Evolutionary conservation across 306 rosid species (phyloP), one percentile per base, ranked within the genome.

Genomic region (Trifolium dubium): DNA sequence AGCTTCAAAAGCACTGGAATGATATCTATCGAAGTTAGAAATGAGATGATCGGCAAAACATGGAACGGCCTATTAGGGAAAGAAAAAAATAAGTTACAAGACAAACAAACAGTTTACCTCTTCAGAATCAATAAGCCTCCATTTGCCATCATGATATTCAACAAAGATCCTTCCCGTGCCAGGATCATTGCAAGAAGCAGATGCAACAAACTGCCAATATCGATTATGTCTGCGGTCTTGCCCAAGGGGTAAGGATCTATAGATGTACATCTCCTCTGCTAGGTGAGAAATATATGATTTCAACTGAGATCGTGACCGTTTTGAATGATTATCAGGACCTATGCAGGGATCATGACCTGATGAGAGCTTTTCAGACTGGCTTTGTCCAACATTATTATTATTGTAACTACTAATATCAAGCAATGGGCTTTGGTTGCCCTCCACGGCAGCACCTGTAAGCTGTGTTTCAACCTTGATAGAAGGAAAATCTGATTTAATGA

Each of bases 201-300:
- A 94, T 37, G 97, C 95, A 77, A 88, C 93, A 77, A 94, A 94
- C 71, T 88, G 96, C 99, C 99, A 94, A 80, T 89, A 94, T n/a
- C 95, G 87, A 75, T 94, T 91, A 64, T 74, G 96, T 73, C 96
- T 88, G 71, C 97, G 95, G 83, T 94, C 98, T 80, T 90, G 98
- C 55, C 98, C 98, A 49, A 94, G 96, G 76, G 98, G 97, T 81
- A 94, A 76, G 71, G 98, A 94, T 83, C 98, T 89, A 79, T 94
- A 94, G 37, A 87, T 88, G 79, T 86, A 92, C 96, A 88, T 87
- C 86, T 89, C 96, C 78, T 94, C 98, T 2, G 97, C 97, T 78
- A 87, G 82, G 69, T 91, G 97, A 35, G 92, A 91, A 71, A 94
- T 88, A 72, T 85, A 94, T 39, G 96, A 84, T 79, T 91, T 94